Percentiles rank a stretch among this genome's conserved stretches.
Evolutionary conservation across 2,329 filamentous ascomycete genomes (phyloP).

Genomic region (Monilinia fructigena): DNA sequence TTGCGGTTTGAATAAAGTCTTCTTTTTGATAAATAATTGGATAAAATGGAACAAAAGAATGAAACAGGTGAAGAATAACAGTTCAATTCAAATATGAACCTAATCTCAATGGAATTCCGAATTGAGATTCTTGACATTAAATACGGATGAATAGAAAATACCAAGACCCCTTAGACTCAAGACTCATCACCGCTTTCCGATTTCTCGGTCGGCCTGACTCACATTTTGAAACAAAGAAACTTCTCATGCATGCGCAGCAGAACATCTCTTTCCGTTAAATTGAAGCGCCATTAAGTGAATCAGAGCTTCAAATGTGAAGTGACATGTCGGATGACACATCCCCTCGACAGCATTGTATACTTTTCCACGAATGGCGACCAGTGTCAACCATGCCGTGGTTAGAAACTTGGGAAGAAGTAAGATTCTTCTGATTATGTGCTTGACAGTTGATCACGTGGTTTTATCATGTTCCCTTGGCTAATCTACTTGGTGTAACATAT

Average conservation of each 20-base stretch:
- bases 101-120: neutral
- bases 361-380: neutral
- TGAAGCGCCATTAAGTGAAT: neutral
- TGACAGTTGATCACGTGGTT: neutral
- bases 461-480: too few species aligned
- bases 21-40: neutral
- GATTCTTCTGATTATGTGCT: neutral
- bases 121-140: neutral
- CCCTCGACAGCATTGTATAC: neutral
- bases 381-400: neutral
- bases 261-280: neutral
- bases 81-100: neutral
- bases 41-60: neutral
- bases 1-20: neutral
- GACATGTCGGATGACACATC: neutral
- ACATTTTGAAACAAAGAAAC: neutral
- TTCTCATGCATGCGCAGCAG: neutral
- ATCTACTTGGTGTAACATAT: too few species aligned
- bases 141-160: neutral
- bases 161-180: neutral
- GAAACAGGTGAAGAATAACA: neutral
- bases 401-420: neutral
- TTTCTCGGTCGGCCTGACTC: conserved; percentile 3
- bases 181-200: neutral
- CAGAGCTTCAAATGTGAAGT: neutral